Base-by-base conservation (phyloP, 345 rosid genomes). In the Rhodamnia argentea region DNA sequence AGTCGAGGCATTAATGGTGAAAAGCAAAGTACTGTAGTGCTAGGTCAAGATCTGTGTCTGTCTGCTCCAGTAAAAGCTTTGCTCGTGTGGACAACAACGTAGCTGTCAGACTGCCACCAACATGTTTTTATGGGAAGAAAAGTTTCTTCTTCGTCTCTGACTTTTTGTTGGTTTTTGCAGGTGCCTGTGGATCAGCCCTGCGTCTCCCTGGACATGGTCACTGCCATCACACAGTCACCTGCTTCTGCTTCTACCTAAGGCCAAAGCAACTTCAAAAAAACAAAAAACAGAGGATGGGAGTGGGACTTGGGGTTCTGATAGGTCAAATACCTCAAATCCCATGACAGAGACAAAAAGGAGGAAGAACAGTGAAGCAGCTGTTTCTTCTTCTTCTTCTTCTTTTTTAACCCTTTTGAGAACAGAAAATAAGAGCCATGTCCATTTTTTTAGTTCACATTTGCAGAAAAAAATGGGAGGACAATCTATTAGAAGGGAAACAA, bases 141-240 rank as follows among this genome's bases (percentile, higher is more conserved):
- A 70, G 78, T 59, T 11, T 51, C 62, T n/a, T 56, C 47, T 32
- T n/a, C 50, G 1, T 27, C 57, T 18, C 13, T 53, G 76, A 14
- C 58, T 59, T 13, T 18, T 26, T 60, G 2, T 50, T 84, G 23
- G 10, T 16, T 50, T 13, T 13, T 90, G 87, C 94, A 97, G 99
- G 98, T 97, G 27, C 98, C 99, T 62, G 96, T 91, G 37, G 97
- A 96, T 91, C 97, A 96, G 84, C 99, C 98, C 18, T 96, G 99
- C 82, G 88, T 94, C 37, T 93, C 98, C 82, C 90, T 96, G 86
- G 92, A 94, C 86, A 96, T 97, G 99, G 93, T 93, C 85, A 94
- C 92, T 64, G 91, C 86, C 85, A 90, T 93, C 85, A 94, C 98
- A 40, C 88, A 90, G 84, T 97, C 98, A 50, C 96, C 98, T 4